A percentile compares a stretch with the other conserved stretches of the same genome.
Evolutionary conservation across 805 yeast species (phyloP).

Genomic region (Yarrowia phangngaensis): DNA sequence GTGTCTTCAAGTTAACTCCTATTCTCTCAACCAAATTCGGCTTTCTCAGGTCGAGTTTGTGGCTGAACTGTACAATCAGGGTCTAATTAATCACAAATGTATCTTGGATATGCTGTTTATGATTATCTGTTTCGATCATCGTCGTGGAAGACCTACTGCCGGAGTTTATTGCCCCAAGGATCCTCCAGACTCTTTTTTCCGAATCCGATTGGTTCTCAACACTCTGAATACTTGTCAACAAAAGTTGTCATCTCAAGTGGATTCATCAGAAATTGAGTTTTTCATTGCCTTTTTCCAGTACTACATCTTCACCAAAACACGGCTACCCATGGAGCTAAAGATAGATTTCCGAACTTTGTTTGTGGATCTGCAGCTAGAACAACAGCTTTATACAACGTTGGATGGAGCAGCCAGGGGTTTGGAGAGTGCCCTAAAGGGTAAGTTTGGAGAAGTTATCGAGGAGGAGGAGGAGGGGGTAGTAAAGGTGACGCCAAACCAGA

Average conservation of each 20-base stretch:
- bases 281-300: slow-evolving; percentile 66
- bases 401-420: slow-evolving; percentile 47
- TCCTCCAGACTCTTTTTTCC: slow-evolving; percentile 62
- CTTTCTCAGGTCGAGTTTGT: slow-evolving; percentile 59
- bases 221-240: slow-evolving; percentile 42
- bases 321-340: slow-evolving; percentile 61
- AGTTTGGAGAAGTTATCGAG: slow-evolving; percentile 31
- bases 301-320: slow-evolving; percentile 58
- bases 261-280: slow-evolving; percentile 33
- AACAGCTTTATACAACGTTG: slow-evolving; percentile 41
- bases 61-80: slow-evolving; percentile 52
- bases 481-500: slow-evolving; percentile 30
- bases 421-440: slow-evolving; percentile 37
- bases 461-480: slow-evolving; percentile 37
- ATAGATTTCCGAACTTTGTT: slow-evolving; percentile 51
- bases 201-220: slow-evolving; percentile 55
- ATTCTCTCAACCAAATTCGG: slow-evolving; percentile 55
- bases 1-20: slow-evolving; percentile 65
- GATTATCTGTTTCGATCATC: slow-evolving; percentile 63
- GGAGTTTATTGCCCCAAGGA: slow-evolving; percentile 49
- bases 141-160: slow-evolving; percentile 53
- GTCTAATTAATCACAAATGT: slow-evolving; percentile 47
- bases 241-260: slow-evolving; percentile 24
- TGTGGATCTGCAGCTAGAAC: slow-evolving; percentile 38
- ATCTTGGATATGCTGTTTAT: slow-evolving; percentile 53